phyloP scores from a whole-genome alignment of 163 green algal species.

The Coccomyxa subellipsoidea region DNA sequence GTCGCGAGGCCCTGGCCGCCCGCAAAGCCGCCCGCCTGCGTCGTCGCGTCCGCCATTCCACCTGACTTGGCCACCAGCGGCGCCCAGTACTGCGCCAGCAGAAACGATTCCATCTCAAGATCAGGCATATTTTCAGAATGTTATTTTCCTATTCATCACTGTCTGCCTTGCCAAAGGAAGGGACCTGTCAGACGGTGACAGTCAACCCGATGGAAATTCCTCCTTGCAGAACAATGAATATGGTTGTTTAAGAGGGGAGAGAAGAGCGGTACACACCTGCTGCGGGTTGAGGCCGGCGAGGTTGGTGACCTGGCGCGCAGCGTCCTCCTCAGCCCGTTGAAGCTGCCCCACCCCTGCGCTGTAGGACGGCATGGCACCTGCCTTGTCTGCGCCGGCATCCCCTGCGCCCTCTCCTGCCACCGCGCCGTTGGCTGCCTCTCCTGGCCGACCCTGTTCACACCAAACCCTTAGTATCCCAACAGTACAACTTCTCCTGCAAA shows the following conservation, averaged over 20 bases:
- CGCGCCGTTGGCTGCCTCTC: neutral
- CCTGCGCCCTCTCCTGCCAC: neutral
- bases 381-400: neutral
- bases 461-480: neutral
- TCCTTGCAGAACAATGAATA: too few relatives aligned
- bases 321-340: neutral
- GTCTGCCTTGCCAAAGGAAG: too few relatives aligned
- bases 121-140: too few relatives aligned
- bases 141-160: too few relatives aligned
- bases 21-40: neutral
- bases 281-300: neutral
- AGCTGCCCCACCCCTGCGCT: neutral
- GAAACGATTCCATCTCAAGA: too few relatives aligned
- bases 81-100: neutral
- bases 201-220: too few relatives aligned
- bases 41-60: neutral
- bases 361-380: neutral
- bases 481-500: too few relatives aligned
- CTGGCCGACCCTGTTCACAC: neutral
- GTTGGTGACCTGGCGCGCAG: neutral
- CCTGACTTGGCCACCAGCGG: neutral
- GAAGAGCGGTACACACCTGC: too few relatives aligned
- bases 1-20: neutral
- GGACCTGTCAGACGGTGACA: too few relatives aligned
- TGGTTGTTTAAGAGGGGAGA: too few relatives aligned